Percentiles rank a stretch among this genome's conserved stretches.
Conservation (phyloP, 148 eudicot genomes). For the Selenicereus undatus region DNA sequence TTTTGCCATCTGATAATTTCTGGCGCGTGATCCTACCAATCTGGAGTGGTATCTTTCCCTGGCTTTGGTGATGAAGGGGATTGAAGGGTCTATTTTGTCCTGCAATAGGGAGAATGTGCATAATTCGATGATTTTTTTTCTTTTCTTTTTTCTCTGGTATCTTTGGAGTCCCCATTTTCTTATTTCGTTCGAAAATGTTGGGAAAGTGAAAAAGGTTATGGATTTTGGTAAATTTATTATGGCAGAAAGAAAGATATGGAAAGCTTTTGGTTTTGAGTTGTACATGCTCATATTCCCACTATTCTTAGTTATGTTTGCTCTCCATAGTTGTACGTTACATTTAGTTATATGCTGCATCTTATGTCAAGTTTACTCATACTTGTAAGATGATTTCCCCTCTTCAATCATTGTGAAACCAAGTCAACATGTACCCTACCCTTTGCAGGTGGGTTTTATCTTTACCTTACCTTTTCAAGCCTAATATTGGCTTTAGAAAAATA, state of each 20-base stretch:
- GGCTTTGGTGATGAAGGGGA: slow-evolving; percentile 6
- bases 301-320: neutral
- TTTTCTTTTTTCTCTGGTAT: neutral
- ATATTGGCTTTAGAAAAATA: no score
- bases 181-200: slow-evolving; percentile 1
- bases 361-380: neutral
- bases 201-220: slow-evolving; percentile 7
- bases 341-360: neutral
- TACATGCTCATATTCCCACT: neutral
- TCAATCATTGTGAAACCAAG: no score
- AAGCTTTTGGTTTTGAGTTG: neutral
- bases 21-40: neutral
- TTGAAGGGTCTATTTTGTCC: neutral
- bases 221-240: slow-evolving; percentile 1
- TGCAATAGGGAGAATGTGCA: slow-evolving; percentile 7
- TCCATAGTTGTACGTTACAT: neutral
- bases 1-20: neutral
- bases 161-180: neutral
- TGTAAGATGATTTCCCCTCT: neutral
- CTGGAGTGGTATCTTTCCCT: neutral
- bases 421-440: no score
- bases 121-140: neutral
- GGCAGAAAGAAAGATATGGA: neutral
- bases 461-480: no score
- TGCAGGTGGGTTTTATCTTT: neutral